phyloP scores from a whole-genome alignment of 768 basidiomycete genomes.

The Naematelia encephala region DNA sequence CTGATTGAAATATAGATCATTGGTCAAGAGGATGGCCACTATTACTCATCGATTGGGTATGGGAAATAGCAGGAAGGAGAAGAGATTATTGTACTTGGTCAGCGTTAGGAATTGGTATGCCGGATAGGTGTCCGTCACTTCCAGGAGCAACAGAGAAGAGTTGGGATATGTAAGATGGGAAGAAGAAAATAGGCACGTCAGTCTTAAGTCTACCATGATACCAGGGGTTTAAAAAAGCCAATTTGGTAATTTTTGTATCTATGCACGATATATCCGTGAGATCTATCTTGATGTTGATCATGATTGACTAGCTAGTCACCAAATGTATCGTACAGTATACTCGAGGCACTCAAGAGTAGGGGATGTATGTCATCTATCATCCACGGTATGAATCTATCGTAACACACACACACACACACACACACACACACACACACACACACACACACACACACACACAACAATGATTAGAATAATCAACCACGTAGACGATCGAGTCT shows the following conservation, averaged over 20 bases:
- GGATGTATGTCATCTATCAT: no score
- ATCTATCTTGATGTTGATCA: no score
- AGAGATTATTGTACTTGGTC: slow-evolving; percentile 32
- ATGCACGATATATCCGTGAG: neutral
- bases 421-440: no score
- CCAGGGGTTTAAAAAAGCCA: neutral
- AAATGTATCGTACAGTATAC: no score
- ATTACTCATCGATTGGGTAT: slow-evolving; percentile 28
- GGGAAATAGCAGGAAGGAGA: slow-evolving; percentile 21
- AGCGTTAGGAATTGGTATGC: slow-evolving; percentile 10
- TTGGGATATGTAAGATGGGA: slow-evolving; percentile 16
- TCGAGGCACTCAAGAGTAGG: no score
- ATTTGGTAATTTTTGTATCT: no score
- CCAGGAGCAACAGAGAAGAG: slow-evolving; percentile 14
- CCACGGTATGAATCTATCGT: no score
- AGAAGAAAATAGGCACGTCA: neutral
- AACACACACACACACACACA: no score
- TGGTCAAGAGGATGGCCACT: slow-evolving; percentile 23
- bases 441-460: no score
- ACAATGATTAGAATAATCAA: neutral
- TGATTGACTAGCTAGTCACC: no score
- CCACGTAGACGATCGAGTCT: slow-evolving; percentile 16
- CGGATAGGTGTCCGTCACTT: slow-evolving; percentile 23
- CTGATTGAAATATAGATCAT: no score
- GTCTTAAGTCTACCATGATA: neutral